These are phyloP conservation scores for Lotmaria passim DNA, from an alignment of 208 protist species.

Conservation along the genomic window DNA sequence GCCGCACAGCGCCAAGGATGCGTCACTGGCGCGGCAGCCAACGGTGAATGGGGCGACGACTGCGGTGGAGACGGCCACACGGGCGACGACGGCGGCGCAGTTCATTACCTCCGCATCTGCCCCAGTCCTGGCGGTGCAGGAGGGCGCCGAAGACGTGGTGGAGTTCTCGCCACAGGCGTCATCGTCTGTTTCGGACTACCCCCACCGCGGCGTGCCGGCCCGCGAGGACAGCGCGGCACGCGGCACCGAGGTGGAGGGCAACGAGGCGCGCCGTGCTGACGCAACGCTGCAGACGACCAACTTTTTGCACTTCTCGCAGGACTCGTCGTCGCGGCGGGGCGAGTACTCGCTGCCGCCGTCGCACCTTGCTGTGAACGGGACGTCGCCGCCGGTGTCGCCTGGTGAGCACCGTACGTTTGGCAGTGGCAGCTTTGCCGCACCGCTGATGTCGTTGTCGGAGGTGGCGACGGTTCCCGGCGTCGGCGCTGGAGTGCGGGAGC, in stretches of 20 bases:
- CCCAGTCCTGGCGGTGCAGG: not conserved
- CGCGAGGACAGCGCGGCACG: constrained; percentile 11
- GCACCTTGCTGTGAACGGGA: constrained; percentile 10
- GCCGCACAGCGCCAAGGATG: not conserved
- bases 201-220: constrained; percentile 8
- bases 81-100: not conserved
- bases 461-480: not conserved
- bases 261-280: not conserved
- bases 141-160: constrained; percentile 1
- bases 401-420: constrained; percentile 12
- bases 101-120: not conserved
- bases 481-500: not conserved
- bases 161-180: constrained; percentile 16
- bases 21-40: too few relatives aligned
- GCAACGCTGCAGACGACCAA: constrained; percentile 7
- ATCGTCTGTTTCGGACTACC: constrained; percentile 23
- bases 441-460: not conserved
- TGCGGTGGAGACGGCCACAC: not conserved
- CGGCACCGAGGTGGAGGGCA: not conserved
- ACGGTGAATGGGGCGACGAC: not conserved
- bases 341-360: constrained; percentile 16
- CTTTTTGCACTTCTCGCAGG: constrained; percentile 35
- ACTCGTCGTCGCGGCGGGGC: constrained; percentile 20
- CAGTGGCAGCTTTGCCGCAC: constrained; percentile 8
- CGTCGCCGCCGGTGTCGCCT: constrained; percentile 10